Base-by-base conservation (phyloP, 2,329 filamentous ascomycete genomes). In the Endothia cerciana region DNA sequence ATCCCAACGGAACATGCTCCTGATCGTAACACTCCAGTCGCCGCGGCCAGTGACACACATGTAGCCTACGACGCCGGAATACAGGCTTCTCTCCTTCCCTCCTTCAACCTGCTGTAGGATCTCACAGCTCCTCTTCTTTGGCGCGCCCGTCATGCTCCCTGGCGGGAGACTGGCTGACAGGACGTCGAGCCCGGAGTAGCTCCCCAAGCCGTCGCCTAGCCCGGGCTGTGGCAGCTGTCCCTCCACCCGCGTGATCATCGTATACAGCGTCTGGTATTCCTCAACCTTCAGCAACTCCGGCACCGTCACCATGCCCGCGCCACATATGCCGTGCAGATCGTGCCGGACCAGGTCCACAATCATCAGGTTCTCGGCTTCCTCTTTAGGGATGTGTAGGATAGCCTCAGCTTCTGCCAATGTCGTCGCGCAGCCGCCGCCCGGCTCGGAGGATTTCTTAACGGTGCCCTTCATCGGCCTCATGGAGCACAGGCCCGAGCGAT, bases 381-480 rank as follows among this genome's bases (percentile, higher is more conserved):
- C 95, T 76, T 98, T 98, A 28, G 91, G 90, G 0, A 92, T 85
- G 65, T 90, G 87, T 17, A 97, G 85, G 47, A 96, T 86, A 36
- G 81, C 79, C 68, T 89, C 87, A 0, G 94, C 94, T 72, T 91
- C 85, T 5, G 83, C 85, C n/a, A 91, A 82, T 0, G 90, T 95
- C 43, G 64, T 55, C 22, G 66, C 60, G 22, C 51, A 66, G 15
- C 66, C 66, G 17, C 45, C 43, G 22, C 60, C 51, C 45, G 90
- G 75, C 0, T 85, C 87, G 1, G 81, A 82, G 0, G 85, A 86
- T 72, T 97, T 97, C 71, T 89, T 89, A n/a, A 97, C 93, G 0
- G 94, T 98, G 58, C 94, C 94, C 80, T 98, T 98, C 87, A 98
- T 98, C 0, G 94, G 94, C 8, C 94, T 88, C 84, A 97, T 95